These are phyloP conservation scores for Inonotus hispidus DNA, from an alignment of 1,284 basidiomycete genomes.

Conservation along the genomic window DNA sequence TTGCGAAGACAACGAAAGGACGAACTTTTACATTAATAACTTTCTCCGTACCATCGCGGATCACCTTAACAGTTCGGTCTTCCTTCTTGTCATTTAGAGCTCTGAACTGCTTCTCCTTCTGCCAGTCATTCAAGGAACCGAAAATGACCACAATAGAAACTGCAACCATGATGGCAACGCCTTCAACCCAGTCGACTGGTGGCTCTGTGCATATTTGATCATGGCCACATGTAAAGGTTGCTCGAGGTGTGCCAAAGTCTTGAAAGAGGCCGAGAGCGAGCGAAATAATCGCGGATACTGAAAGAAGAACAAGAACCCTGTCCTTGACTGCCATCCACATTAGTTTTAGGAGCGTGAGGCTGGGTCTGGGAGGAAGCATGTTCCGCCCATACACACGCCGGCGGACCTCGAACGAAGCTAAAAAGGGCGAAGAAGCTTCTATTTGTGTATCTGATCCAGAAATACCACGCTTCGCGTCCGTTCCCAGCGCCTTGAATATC, in stretches of 20 bases:
- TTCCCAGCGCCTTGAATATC: slow-evolving; percentile 72
- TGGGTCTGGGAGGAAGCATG: slow-evolving; percentile 69
- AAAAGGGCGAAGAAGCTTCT: slow-evolving; percentile 26
- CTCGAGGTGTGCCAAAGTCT: slow-evolving; percentile 72
- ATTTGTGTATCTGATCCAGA: slow-evolving; percentile 23
- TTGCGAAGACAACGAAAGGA: not conserved
- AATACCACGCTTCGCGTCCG: slow-evolving; percentile 56
- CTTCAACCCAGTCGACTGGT: slow-evolving; percentile 94
- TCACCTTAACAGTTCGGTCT: slow-evolving; percentile 87
- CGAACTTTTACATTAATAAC: slow-evolving; percentile 66
- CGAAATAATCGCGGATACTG: slow-evolving; percentile 87
- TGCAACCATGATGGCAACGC: slow-evolving; percentile 77
- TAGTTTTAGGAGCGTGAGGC: slow-evolving; percentile 76
- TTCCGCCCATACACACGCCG: slow-evolving; percentile 81
- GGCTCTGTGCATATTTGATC: slow-evolving; percentile 41
- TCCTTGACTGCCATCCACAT: slow-evolving; percentile 97
- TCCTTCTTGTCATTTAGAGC: slow-evolving; percentile 52
- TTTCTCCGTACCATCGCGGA: slow-evolving; percentile 77
- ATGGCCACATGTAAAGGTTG: slow-evolving; percentile 36
- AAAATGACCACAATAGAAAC: slow-evolving; percentile 82
- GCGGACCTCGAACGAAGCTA: slow-evolving; percentile 59
- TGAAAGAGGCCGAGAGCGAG: slow-evolving; percentile 44
- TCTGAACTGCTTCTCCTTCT: slow-evolving; percentile 97
- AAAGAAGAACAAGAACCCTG: slow-evolving; percentile 88
- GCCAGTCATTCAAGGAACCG: slow-evolving; percentile 90